A percentile compares a stretch with the other conserved stretches of the same genome.
These are phyloP conservation scores for Fomitopsis serialis DNA, from an alignment of 768 basidiomycete genomes.

Conservation along the genomic window DNA sequence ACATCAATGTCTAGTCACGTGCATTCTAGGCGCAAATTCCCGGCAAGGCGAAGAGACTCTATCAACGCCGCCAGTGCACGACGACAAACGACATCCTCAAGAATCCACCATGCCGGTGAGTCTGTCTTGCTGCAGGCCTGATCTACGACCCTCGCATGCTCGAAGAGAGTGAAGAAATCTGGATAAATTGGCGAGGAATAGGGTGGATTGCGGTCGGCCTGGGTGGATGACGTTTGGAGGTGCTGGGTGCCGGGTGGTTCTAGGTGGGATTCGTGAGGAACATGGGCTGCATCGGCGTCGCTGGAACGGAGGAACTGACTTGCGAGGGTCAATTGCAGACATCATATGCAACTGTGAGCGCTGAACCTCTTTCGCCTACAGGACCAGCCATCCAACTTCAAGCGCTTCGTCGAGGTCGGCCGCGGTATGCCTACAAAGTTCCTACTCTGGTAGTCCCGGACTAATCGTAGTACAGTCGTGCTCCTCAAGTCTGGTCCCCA, in stretches of 20 bases:
- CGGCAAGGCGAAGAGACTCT: neutral
- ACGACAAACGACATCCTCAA: constrained; percentile 10
- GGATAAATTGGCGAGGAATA: constrained; percentile 4
- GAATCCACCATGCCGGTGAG: constrained; percentile 23
- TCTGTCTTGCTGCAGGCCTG: constrained; percentile 9
- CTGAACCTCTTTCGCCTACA: neutral
- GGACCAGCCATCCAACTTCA: constrained; percentile 68
- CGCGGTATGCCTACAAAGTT: constrained; percentile 52
- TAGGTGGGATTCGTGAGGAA: neutral
- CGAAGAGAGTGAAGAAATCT: constrained; percentile 1
- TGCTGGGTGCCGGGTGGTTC: constrained; percentile 1
- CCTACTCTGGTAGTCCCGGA: neutral
- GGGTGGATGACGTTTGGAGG: constrained; percentile 17
- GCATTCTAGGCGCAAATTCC: neutral
- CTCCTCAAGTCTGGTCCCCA: constrained; percentile 87
- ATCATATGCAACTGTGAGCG: neutral
- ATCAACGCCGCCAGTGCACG: constrained; percentile 1
- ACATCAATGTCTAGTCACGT: too few species aligned
- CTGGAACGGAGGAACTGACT: neutral
- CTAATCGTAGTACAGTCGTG: constrained; percentile 51
- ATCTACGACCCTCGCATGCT: constrained; percentile 2
- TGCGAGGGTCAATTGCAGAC: neutral
- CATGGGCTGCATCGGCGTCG: neutral
- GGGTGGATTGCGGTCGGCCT: constrained; percentile 13
- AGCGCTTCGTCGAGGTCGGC: constrained; percentile 97